A percentile compares a stretch with the other conserved stretches of the same genome.
Evolutionary conservation across 1,139 yeast species (phyloP).

Genomic region (Hyphopichia pseudoburtonii): DNA sequence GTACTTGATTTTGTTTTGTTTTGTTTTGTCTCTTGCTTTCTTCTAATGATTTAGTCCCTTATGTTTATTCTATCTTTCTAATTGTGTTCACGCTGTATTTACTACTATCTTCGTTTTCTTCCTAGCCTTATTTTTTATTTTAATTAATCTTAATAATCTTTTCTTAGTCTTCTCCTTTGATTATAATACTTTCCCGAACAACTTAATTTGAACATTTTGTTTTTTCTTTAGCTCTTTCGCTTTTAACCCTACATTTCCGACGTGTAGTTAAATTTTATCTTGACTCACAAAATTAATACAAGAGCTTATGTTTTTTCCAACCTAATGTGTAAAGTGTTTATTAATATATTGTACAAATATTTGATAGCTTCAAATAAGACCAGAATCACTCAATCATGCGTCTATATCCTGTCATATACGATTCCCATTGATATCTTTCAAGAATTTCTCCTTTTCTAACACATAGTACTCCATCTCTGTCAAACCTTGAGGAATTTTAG

Average conservation of each 20-base stretch:
- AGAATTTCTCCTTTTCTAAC: slow-evolving; percentile 40
- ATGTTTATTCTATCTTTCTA: too few species aligned
- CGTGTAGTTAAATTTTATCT: too few species aligned
- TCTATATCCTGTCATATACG: slow-evolving; percentile 15
- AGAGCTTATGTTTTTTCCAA: too few species aligned
- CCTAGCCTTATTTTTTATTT: background rate
- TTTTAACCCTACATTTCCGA: too few species aligned
- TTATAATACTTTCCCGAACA: background rate
- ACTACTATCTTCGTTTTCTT: slow-evolving; percentile 3
- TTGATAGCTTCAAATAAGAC: too few species aligned
- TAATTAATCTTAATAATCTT: background rate
- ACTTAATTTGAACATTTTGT: too few species aligned
- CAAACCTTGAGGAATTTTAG: slow-evolving; percentile 55
- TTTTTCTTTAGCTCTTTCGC: slow-evolving; percentile 1
- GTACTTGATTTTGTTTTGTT: background rate
- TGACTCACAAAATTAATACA: too few species aligned
- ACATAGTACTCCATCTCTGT: slow-evolving; percentile 48
- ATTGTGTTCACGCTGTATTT: slow-evolving; percentile 4
- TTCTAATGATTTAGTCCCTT: too few species aligned
- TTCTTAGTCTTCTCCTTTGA: background rate
- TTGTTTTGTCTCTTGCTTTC: slow-evolving; percentile 1
- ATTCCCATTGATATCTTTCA: slow-evolving; percentile 45
- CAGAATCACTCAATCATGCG: background rate
- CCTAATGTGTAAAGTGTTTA: background rate
- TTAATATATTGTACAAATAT: too few species aligned